phyloP scores from a whole-genome alignment of 306 rosid species.

The Fagus sylvatica region DNA sequence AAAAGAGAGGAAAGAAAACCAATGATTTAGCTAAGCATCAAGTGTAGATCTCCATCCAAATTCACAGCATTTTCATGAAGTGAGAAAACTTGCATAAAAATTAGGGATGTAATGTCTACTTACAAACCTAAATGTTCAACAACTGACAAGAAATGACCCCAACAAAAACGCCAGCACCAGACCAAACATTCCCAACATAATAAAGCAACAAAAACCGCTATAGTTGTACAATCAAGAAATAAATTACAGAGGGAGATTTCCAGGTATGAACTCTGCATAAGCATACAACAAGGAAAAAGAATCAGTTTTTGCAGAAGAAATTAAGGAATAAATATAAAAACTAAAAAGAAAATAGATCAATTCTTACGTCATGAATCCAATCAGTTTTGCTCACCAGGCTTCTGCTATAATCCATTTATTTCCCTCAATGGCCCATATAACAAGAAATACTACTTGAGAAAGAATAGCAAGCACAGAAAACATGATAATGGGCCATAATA shows the following conservation, averaged over 20 bases:
- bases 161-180: conserved; percentile 53
- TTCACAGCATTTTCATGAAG: background rate
- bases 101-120: conserved; percentile 39
- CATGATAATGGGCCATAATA: conserved; percentile 72
- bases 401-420: conserved; percentile 48
- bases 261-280: conserved; percentile 82
- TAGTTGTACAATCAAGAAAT: conserved; percentile 72
- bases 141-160: conserved; percentile 58
- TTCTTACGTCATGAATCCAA: conserved; percentile 82
- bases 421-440: conserved; percentile 66
- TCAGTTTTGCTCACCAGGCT: conserved; percentile 80
- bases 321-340: conserved; percentile 12
- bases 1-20: background rate
- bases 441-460: conserved; percentile 63
- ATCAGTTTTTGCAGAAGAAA: conserved; percentile 29
- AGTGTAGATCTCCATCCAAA: background rate
- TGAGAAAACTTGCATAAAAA: conserved; percentile 1
- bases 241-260: conserved; percentile 73
- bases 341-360: conserved; percentile 23
- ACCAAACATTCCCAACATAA: conserved; percentile 59
- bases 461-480: conserved; percentile 66
- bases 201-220: conserved; percentile 59
- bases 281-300: conserved; percentile 26
- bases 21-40: background rate
- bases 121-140: conserved; percentile 71